Conservation (phyloP, 2,329 filamentous ascomycete species). For the Paecilomyces dactylethromorphus region DNA sequence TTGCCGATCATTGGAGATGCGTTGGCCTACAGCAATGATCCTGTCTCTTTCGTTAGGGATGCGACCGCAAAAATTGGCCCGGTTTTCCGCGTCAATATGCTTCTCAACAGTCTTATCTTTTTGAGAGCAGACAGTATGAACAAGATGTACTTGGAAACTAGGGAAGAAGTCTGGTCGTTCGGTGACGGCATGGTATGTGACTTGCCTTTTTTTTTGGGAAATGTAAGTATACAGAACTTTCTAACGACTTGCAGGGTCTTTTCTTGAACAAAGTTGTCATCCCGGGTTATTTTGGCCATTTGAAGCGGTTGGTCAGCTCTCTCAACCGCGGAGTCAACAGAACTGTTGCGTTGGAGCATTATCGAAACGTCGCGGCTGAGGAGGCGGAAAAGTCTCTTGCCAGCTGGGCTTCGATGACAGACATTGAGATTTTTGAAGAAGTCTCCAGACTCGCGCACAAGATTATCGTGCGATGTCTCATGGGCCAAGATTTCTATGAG, state of each 20-base stretch:
- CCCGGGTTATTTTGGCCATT: conserved; percentile 10
- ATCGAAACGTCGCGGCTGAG: conserved; percentile 4
- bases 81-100: conserved; percentile 8
- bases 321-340: conserved; percentile 9
- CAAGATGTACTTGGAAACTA: conserved; percentile 7
- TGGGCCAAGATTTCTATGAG: conserved; percentile 12
- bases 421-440: conserved; percentile 9
- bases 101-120: conserved; percentile 7
- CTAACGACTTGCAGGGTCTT: conserved; percentile 1
- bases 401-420: conserved; percentile 4
- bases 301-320: conserved; percentile 7
- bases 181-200: conserved; percentile 8
- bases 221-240: not conserved
- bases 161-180: conserved; percentile 12
- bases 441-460: conserved; percentile 11
- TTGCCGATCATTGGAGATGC: conserved; percentile 8
- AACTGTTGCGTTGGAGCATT: conserved; percentile 8
- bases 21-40: conserved; percentile 8
- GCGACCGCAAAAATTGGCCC: conserved; percentile 5
- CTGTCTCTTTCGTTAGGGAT: conserved; percentile 4
- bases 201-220: not conserved
- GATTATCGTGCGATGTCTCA: conserved; percentile 10
- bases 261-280: conserved; percentile 11
- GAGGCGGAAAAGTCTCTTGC: conserved; percentile 6
- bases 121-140: conserved; percentile 7